Percentiles rank a stretch among this genome's conserved stretches.
Conservation (phyloP, 176 grass and related monocot genomes). For the Cenchrus purpureus region DNA sequence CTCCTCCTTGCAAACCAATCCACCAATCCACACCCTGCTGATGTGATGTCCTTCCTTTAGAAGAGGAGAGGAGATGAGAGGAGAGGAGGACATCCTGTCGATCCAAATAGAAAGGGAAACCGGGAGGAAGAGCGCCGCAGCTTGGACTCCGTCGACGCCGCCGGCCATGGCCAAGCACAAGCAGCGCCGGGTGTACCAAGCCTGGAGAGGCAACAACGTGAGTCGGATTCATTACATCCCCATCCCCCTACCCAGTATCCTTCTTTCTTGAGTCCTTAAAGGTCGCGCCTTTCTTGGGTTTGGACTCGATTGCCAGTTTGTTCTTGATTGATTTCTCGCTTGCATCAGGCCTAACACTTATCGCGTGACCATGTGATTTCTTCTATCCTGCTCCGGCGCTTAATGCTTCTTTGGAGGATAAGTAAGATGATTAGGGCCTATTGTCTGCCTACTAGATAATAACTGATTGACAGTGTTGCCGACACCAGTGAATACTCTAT, state of each 20-base stretch:
- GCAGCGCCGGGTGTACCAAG: constrained; percentile 73
- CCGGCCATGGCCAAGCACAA: constrained; percentile 62
- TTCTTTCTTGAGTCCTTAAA: constrained; percentile 21
- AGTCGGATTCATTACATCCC: constrained; percentile 38
- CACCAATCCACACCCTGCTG: not conserved
- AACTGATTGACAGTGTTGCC: constrained; percentile 8
- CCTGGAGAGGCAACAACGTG: constrained; percentile 85
- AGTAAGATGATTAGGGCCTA: not conserved
- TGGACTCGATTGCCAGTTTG: constrained; percentile 7
- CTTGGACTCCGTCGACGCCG: constrained; percentile 8
- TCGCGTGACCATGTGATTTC: not conserved
- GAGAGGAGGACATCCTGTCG: not conserved
- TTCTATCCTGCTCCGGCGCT: constrained; percentile 4
- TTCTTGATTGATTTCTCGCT: not conserved
- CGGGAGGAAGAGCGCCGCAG: not conserved
- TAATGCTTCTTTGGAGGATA: not conserved
- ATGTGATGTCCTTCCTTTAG: not conserved
- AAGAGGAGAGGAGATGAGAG: too few relatives aligned
- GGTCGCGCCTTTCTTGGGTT: constrained; percentile 27
- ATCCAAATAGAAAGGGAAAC: not conserved
- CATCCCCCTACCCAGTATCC: not conserved
- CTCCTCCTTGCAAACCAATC: not conserved
- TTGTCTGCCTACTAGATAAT: not conserved
- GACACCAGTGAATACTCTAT: constrained; percentile 39
- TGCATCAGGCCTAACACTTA: constrained; percentile 4